These are phyloP conservation scores for Arthrobotrys megalospora DNA, from an alignment of 2,329 filamentous ascomycete species.

Conservation along the genomic window DNA sequence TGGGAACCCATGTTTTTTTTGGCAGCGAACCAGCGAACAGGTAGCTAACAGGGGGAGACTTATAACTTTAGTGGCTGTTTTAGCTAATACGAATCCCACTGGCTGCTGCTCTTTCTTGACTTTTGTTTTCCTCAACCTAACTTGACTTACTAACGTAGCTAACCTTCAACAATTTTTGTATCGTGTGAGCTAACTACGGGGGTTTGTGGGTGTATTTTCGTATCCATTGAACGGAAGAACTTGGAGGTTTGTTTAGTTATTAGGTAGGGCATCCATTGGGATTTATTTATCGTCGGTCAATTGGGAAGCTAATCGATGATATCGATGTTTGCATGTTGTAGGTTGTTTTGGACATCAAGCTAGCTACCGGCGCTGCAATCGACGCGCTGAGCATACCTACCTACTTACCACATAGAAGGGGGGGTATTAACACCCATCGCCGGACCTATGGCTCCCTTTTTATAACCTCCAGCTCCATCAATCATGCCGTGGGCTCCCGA, in stretches of 20 bases:
- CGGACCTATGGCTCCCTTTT: slow-evolving; percentile 11
- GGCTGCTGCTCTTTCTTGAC: neutral
- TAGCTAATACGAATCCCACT: neutral
- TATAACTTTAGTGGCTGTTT: neutral
- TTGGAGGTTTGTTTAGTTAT: neutral
- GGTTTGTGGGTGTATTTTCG: too few species aligned
- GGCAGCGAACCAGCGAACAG: slow-evolving; percentile 24
- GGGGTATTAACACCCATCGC: neutral
- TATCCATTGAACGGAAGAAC: too few species aligned
- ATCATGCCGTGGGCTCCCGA: slow-evolving; percentile 51
- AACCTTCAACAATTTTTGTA: too few species aligned
- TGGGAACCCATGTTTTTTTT: neutral
- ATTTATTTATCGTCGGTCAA: too few species aligned
- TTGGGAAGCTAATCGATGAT: too few species aligned
- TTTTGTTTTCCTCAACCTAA: too few species aligned
- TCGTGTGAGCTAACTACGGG: too few species aligned
- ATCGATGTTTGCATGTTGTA: too few species aligned
- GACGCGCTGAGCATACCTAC: slow-evolving; percentile 28
- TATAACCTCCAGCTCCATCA: slow-evolving; percentile 14
- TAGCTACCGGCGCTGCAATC: slow-evolving; percentile 46
- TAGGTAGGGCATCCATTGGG: too few species aligned
- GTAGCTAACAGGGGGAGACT: neutral
- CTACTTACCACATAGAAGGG: neutral
- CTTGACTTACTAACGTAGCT: too few species aligned
- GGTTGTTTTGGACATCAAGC: neutral